These are phyloP conservation scores for Tricharina praecox DNA, from an alignment of 495 filamentous ascomycete genomes.

Conservation along the genomic window DNA sequence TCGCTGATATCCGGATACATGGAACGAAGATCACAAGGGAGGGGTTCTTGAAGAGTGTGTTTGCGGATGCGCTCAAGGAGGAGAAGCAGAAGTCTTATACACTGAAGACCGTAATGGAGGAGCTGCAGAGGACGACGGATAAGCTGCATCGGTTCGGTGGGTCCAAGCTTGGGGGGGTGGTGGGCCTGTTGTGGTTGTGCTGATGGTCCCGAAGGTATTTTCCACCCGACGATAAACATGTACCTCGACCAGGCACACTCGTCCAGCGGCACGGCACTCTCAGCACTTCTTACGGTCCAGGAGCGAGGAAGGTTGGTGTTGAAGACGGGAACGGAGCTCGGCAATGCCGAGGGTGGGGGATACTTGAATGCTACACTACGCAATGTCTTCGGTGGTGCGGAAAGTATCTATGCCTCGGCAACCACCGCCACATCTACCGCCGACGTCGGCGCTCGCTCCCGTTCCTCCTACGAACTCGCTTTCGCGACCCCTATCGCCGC, in stretches of 20 bases:
- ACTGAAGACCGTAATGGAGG: conserved; percentile 54
- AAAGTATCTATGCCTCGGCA: conserved; percentile 61
- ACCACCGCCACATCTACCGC: conserved; percentile 35
- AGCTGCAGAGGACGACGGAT: conserved; percentile 46
- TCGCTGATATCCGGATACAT: conserved; percentile 66
- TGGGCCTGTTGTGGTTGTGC: conserved; percentile 9
- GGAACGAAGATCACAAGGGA: conserved; percentile 60
- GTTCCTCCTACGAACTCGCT: conserved; percentile 69
- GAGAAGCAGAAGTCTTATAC: conserved; percentile 53
- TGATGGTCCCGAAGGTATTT: conserved; percentile 47
- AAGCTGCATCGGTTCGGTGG: conserved; percentile 71
- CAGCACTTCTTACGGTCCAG: conserved; percentile 53
- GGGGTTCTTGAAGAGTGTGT: conserved; percentile 59
- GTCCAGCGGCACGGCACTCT: conserved; percentile 48
- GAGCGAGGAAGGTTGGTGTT: conserved; percentile 66
- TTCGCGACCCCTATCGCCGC: conserved; percentile 66
- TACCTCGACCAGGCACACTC: conserved; percentile 57
- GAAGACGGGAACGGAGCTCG: conserved; percentile 83
- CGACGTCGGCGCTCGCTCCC: conserved; percentile 61
- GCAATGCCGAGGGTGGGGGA: conserved; percentile 78
- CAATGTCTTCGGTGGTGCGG: conserved; percentile 89
- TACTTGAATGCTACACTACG: conserved; percentile 68
- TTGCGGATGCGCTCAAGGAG: conserved; percentile 57
- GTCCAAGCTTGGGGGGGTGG: conserved; percentile 11
- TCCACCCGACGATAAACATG: conserved; percentile 62